These are phyloP conservation scores for Phlyctochytrium arcticum DNA, from an alignment of 192 early-diverging fungal genomes.

Conservation along the genomic window DNA sequence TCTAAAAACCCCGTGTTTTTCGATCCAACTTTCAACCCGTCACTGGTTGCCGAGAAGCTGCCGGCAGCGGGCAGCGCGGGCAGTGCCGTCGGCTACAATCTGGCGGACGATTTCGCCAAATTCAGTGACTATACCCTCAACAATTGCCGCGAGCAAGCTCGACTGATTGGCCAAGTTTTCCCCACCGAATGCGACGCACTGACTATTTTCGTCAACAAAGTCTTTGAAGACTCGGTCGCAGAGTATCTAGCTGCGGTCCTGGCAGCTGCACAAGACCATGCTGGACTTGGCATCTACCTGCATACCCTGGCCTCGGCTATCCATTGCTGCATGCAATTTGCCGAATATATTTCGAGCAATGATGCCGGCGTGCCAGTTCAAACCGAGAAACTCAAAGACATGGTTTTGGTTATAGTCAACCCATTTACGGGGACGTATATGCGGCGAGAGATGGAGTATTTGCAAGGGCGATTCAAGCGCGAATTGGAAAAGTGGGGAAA, in stretches of 20 bases:
- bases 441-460: constrained; percentile 60
- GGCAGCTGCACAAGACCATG: constrained; percentile 54
- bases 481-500: constrained; percentile 69
- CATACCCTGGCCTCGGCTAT: constrained; percentile 63
- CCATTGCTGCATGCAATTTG: constrained; percentile 56
- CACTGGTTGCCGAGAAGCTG: constrained; percentile 38
- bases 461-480: constrained; percentile 49
- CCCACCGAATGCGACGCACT: constrained; percentile 63
- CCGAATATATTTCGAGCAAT: constrained; percentile 41
- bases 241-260: constrained; percentile 70
- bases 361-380: constrained; percentile 40
- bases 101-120: constrained; percentile 63
- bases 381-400: constrained; percentile 45
- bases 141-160: constrained; percentile 57
- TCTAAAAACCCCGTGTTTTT: constrained; percentile 85
- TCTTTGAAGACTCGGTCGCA: constrained; percentile 77
- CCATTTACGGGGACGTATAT: constrained; percentile 68
- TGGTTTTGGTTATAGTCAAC: constrained; percentile 57
- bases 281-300: constrained; percentile 58
- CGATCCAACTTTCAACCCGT: constrained; percentile 65
- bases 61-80: constrained; percentile 25
- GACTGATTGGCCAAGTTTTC: constrained; percentile 65
- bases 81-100: constrained; percentile 40
- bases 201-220: constrained; percentile 67
- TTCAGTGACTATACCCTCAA: constrained; percentile 60